phyloP scores from a whole-genome alignment of 2,329 filamentous ascomycete genomes.

The Fusarium decemcellulare region DNA sequence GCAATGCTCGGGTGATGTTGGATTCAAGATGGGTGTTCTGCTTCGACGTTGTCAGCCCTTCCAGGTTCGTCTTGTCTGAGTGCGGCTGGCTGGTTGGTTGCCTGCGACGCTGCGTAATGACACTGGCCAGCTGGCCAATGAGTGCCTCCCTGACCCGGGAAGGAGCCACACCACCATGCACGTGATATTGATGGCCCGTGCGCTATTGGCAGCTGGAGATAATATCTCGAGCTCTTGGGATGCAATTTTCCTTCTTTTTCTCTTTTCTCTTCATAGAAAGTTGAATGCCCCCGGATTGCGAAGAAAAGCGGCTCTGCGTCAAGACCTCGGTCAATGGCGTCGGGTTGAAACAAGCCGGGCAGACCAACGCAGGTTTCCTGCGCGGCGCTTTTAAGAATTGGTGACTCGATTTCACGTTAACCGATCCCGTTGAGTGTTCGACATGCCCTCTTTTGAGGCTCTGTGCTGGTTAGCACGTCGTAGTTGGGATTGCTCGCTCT shows the following conservation, averaged over 20 bases:
- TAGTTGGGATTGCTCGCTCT: conserved; percentile 3
- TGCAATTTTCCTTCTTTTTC: conserved; percentile 35
- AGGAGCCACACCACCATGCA: conserved; percentile 18
- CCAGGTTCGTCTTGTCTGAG: conserved; percentile 34
- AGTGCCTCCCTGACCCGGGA: neutral
- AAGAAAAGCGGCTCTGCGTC: conserved; percentile 69
- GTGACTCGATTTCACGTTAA: conserved; percentile 68
- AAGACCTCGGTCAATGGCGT: conserved; percentile 57
- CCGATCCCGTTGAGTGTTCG: conserved; percentile 76
- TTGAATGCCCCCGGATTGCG: conserved; percentile 69
- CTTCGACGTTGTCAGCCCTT: conserved; percentile 43
- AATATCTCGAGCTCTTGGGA: conserved; percentile 29
- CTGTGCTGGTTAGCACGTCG: neutral
- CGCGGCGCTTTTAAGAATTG: conserved; percentile 76
- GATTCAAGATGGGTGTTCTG: conserved; percentile 37
- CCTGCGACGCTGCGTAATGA: conserved; percentile 42
- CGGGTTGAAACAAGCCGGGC: conserved; percentile 71
- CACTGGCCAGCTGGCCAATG: conserved; percentile 40
- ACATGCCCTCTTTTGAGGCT: conserved; percentile 56
- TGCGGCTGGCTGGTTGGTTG: conserved; percentile 35
- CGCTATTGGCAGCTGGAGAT: conserved; percentile 15
- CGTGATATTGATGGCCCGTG: conserved; percentile 49
- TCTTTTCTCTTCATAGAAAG: conserved; percentile 64
- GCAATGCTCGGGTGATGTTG: conserved; percentile 34
- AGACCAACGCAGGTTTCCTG: conserved; percentile 63